A percentile compares a stretch with the other conserved stretches of the same genome.
Conservation (phyloP, 768 basidiomycete species). For the Auriscalpium vulgare region DNA sequence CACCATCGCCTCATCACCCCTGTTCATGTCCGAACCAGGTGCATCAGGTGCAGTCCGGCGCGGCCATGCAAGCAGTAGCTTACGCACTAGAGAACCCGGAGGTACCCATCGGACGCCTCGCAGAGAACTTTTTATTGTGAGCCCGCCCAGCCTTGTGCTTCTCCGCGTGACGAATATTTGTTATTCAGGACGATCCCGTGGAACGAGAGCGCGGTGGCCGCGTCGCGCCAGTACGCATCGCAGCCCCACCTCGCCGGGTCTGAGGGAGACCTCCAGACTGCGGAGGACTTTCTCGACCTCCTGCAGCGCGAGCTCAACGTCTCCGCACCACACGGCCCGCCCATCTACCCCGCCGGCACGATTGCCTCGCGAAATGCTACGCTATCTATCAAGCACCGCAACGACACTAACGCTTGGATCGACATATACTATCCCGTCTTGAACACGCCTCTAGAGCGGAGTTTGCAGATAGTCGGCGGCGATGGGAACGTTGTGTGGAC, state of each 20-base stretch:
- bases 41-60: no score
- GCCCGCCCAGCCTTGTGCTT: slow-evolving; percentile 8
- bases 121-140: slow-evolving; percentile 40
- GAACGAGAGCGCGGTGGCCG: slow-evolving; percentile 37
- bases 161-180: not conserved
- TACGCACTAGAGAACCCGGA: slow-evolving; percentile 14
- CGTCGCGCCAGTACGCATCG: slow-evolving; percentile 44
- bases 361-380: slow-evolving; percentile 60
- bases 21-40: no score
- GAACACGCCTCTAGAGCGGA: slow-evolving; percentile 67
- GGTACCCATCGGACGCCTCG: slow-evolving; percentile 24
- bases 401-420: slow-evolving; percentile 64
- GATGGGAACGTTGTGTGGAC: slow-evolving; percentile 52
- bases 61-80: not conserved
- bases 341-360: slow-evolving; percentile 68
- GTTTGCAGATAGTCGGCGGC: slow-evolving; percentile 55
- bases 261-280: slow-evolving; percentile 47
- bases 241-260: slow-evolving; percentile 59
- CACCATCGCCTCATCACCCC: no score
- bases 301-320: slow-evolving; percentile 63
- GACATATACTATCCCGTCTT: slow-evolving; percentile 85
- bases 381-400: slow-evolving; percentile 36
- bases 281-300: slow-evolving; percentile 55
- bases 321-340: slow-evolving; percentile 28
- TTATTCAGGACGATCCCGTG: slow-evolving; percentile 41